Evolutionary conservation across 176 grass and related monocot species (phyloP).

Genomic region (Alopecurus myosuroides): DNA sequence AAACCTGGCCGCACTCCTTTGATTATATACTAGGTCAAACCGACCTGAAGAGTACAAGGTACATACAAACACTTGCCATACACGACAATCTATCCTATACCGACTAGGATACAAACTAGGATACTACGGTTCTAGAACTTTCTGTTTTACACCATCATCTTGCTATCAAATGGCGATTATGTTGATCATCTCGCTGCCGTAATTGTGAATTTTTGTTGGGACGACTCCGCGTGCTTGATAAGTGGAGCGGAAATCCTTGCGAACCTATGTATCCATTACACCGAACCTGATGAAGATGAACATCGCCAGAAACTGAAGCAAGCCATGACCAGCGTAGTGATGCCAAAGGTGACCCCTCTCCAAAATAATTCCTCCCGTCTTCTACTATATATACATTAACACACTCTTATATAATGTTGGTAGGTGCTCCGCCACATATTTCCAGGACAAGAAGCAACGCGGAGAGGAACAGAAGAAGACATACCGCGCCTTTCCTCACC

Average conservation of each 20-base stretch:
- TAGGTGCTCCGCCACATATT: neutral
- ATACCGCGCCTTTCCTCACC: no score
- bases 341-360: neutral
- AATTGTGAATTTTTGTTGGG: accelerated
- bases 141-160: neutral
- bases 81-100: no score
- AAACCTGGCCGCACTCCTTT: no score
- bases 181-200: neutral
- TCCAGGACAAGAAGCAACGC: neutral
- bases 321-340: accelerated
- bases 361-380: neutral
- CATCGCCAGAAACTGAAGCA: neutral
- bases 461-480: neutral
- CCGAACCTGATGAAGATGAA: neutral
- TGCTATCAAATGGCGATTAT: neutral
- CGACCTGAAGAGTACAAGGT: no score
- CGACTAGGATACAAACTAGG: no score
- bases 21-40: no score
- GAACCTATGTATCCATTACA: neutral
- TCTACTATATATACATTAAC: neutral
- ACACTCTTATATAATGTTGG: neutral
- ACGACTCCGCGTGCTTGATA: no score
- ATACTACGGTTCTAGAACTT: no score
- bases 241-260: neutral
- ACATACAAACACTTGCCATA: no score